Evolutionary conservation across 2,329 filamentous ascomycete species (phyloP), one percentile per base, ranked within the genome.

Genomic region (Cyanodermella asteris): DNA sequence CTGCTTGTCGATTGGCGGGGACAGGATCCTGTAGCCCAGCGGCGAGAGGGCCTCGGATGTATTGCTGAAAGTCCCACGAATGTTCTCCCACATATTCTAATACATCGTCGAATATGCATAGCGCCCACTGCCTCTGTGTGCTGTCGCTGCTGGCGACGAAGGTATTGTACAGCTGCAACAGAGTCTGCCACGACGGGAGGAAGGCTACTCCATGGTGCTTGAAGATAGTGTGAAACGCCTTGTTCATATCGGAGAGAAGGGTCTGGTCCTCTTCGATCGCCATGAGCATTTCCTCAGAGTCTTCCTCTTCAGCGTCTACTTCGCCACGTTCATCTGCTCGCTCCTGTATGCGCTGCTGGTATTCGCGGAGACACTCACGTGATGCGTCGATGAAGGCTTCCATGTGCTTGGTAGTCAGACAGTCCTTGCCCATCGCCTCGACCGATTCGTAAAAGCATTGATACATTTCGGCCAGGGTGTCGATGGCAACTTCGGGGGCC

Each of bases 381-480:
- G 82, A 80, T 1, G 75, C 73, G 34, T 81, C 72, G 38, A 94
- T 84, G 48, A 94, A 97, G 22, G 68, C 67, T 29, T 61, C 58
- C 74, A 97, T 82, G 46, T 91, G 75, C 19, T 72, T 61, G 19
- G 61, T 56, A 5, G 62, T 77, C 23, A 97, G 61, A 43, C 73
- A 84, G 38, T 76, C 70, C 49, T 77, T 78, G 31, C 84, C 84
- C 35, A 91, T 67, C 13, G 93, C 82, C 52, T 94, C 84, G 6
- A 97, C 72, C 14, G 80, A 91, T 49, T 97, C 87, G 48, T 97
- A 97, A 58, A 97, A 97, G 56, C 87, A 97, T 50, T 94, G 84
- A 51, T 93, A 97, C 80, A 97, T 93, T 52, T 94, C 87, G 2
- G 87, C 84, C 23, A 97, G 63, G 0, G 87, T 91, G 40, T 97